Base-by-base conservation (phyloP, 176 grass and related monocot species). In the Phoenix dactylifera region DNA sequence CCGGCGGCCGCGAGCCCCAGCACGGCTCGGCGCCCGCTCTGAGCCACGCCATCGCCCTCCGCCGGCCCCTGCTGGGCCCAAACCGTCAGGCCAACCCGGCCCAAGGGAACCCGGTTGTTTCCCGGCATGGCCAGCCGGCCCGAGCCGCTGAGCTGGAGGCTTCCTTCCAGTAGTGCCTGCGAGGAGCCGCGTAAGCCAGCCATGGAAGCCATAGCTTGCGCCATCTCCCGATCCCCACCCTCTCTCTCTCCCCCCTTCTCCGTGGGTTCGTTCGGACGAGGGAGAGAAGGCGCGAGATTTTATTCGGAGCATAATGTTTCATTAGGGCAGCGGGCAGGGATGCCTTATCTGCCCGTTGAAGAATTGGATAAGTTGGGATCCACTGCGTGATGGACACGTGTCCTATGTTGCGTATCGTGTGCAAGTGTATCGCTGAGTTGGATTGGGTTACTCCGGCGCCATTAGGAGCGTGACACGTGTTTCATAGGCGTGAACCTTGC, bases 131-230 rank as follows among this genome's bases (percentile, higher is more conserved):
- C 24, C 16, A 54, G 18, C 57, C 57, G 39, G 69, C 58, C 53
- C 0, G 58, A 61, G 69, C 69, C 58, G 18, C 69, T 30, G n/a
- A 61, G 23, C 69, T 72, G 69, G 20, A 72, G 69, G 24, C 69
- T 72, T 15, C 69, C 69, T 2, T 72, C 58, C 18, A 82, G 53
- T 48, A 90, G 76, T 39, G 74, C 86, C 69, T 79, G 91, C 12
- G 82, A 85, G 15, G 65, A 64, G 25, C 58, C 75, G 7, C 70
- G 49, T 65, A 95, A 63, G 57, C 92, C 92, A 57, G 87, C 83
- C 81, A 88, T 97, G 32, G 92, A 97, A 78, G 92, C 87, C 87
- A 91, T 91, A 52, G 92, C 84, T 20, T 88, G 92, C 60, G 87
- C 87, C 92, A 85, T 97, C 62, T 65, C 26, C 72, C 32, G 50